Evolutionary conservation across 2,329 filamentous ascomycete genomes (phyloP).

Genomic region (Hymenotorrendiella dingleyae): DNA sequence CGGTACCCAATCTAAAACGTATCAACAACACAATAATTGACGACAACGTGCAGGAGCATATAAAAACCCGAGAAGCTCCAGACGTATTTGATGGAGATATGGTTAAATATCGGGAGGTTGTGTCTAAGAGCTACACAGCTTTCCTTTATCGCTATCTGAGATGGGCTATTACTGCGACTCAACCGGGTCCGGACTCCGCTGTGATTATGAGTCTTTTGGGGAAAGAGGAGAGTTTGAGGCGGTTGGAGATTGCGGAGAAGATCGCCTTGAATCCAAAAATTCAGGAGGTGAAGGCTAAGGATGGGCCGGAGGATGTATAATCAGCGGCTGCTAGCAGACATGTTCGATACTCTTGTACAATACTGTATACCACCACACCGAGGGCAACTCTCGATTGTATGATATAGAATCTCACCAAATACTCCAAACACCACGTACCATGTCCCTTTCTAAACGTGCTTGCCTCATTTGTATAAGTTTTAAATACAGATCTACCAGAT

Average conservation of each 20-base stretch:
- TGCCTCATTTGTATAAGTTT: no score
- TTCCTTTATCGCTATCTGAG: conserved; percentile 50
- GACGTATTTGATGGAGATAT: not conserved
- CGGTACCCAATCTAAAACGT: not conserved
- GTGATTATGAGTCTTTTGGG: conserved; percentile 51
- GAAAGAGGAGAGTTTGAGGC: conserved; percentile 40
- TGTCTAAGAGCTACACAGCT: conserved; percentile 33
- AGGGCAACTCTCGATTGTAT: no score
- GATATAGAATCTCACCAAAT: no score
- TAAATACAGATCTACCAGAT: no score
- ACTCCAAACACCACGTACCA: no score
- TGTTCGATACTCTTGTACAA: no score
- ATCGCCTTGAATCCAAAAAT: conserved; percentile 7
- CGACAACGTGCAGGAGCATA: not conserved
- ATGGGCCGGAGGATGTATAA: no score
- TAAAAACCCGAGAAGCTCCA: not conserved
- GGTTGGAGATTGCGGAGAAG: conserved; percentile 26
- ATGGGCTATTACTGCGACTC: conserved; percentile 47
- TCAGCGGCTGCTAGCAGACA: no score
- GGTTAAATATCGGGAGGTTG: not conserved
- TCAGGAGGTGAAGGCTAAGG: not conserved
- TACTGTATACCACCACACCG: no score
- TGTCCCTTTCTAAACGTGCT: no score
- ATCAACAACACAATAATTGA: not conserved
- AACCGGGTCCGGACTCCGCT: conserved; percentile 46